Conservation (phyloP, 331 rosid species). For the Cucumis variabilis region DNA sequence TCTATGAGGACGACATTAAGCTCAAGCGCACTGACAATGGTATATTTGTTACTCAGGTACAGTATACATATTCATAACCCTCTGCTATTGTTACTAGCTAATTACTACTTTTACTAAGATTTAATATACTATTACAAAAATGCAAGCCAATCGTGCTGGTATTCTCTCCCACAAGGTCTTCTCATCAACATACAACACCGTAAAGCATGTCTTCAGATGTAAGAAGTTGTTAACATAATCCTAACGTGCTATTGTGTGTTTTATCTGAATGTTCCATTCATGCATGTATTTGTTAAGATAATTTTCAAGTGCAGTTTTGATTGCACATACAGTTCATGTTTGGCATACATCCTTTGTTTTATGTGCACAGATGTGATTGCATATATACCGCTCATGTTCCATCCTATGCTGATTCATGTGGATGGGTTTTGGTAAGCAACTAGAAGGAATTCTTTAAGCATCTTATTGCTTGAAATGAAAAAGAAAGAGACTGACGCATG, state of each 20-base stretch:
- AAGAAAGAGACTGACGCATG: neutral
- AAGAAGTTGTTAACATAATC: neutral
- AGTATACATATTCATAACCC: neutral
- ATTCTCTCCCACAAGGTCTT: slow-evolving; percentile 42
- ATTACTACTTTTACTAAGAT: neutral
- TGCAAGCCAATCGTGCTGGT: slow-evolving; percentile 45
- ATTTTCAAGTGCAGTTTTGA: too few species aligned
- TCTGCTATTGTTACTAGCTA: neutral
- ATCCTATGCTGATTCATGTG: slow-evolving; percentile 48
- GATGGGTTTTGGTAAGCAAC: slow-evolving; percentile 46
- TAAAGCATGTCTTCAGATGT: slow-evolving; percentile 44
- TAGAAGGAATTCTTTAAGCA: neutral
- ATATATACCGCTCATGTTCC: slow-evolving; percentile 47
- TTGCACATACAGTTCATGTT: neutral
- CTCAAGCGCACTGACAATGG: slow-evolving; percentile 42
- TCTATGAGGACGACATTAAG: slow-evolving; percentile 40
- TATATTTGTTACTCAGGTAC: slow-evolving; percentile 48
- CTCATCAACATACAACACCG: slow-evolving; percentile 44
- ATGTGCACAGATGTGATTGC: slow-evolving; percentile 41
- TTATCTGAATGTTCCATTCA: neutral
- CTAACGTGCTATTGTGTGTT: neutral
- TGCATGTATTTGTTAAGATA: neutral
- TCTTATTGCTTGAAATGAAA: neutral
- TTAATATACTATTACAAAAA: neutral
- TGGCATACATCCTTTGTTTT: neutral